Percentiles rank a stretch among this genome's conserved stretches.
phyloP scores from a whole-genome alignment of 1,284 basidiomycete species.

The Bondarzewia mesenterica region DNA sequence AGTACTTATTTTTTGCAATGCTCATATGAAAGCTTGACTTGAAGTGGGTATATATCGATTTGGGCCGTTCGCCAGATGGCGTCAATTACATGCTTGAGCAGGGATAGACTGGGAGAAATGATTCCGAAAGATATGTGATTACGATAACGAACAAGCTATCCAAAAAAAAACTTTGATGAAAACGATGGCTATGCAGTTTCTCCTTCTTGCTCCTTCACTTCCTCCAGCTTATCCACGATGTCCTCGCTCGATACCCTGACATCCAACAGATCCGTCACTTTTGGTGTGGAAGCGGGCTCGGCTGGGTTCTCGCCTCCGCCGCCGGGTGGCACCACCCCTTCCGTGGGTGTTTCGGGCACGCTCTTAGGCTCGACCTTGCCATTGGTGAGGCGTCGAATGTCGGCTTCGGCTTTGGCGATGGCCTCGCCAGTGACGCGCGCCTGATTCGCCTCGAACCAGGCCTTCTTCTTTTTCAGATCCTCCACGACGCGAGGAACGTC shows the following conservation, averaged over 20 bases:
- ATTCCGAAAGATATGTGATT: not conserved
- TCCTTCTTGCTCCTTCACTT: conserved; percentile 18
- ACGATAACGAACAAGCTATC: not conserved
- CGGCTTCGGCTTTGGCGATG: conserved; percentile 71
- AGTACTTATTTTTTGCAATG: not conserved
- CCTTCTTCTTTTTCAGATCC: conserved; percentile 90
- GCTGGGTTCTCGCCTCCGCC: conserved; percentile 37
- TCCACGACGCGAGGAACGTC: conserved; percentile 84
- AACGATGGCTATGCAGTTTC: conserved; percentile 11
- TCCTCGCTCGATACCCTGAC: conserved; percentile 30
- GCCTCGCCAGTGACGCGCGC: conserved; percentile 61
- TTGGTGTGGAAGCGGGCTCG: conserved; percentile 40
- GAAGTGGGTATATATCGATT: no score
- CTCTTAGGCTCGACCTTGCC: conserved; percentile 3
- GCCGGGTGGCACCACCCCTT: conserved; percentile 33
- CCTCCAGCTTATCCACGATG: conserved; percentile 39
- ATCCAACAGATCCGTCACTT: conserved; percentile 21
- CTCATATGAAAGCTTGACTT: no score
- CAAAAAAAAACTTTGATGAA: not conserved
- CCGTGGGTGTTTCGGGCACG: conserved; percentile 7
- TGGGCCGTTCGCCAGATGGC: no score
- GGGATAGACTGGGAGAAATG: not conserved
- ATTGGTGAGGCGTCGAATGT: conserved; percentile 65
- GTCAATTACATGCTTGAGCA: no score
- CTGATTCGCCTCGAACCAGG: conserved; percentile 86